Evolutionary conservation across 768 basidiomycete species (phyloP).

Genomic region (Tylopilus intermedius): DNA sequence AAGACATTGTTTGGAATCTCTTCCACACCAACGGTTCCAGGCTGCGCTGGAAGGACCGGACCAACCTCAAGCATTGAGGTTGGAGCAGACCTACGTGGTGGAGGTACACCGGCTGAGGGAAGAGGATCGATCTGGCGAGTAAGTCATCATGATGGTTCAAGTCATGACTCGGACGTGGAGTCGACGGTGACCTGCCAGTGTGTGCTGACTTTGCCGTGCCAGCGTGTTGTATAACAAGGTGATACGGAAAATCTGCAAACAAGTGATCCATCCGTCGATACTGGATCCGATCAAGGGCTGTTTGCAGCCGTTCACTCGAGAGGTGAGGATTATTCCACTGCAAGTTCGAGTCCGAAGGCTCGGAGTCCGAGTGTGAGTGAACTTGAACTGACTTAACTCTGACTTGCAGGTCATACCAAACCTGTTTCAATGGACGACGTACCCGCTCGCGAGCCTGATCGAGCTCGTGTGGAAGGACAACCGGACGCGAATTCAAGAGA

Average conservation of each 20-base stretch:
- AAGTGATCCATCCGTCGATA: not conserved
- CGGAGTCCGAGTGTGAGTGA: no score
- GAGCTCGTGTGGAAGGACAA: not conserved
- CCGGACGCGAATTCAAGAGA: accelerated
- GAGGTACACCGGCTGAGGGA: not conserved
- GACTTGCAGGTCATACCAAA: not conserved
- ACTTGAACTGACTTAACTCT: no score
- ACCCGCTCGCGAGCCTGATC: not conserved
- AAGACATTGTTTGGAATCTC: not conserved
- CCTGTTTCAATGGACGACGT: not conserved
- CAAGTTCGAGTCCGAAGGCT: no score
- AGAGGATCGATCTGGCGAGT: not conserved
- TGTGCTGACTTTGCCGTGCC: no score
- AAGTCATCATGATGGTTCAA: not conserved
- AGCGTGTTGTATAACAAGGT: not conserved
- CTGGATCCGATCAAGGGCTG: not conserved
- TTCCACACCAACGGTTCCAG: not conserved
- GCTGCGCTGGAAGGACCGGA: not conserved
- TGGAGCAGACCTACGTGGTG: not conserved
- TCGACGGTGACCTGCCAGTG: no score
- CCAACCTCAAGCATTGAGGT: not conserved
- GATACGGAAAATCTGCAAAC: not conserved
- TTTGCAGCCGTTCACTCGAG: not conserved
- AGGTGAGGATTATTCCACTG: not conserved
- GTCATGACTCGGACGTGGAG: no score